Conservation (phyloP, 768 basidiomycete species). For the Neoboletus brunneissimus region DNA sequence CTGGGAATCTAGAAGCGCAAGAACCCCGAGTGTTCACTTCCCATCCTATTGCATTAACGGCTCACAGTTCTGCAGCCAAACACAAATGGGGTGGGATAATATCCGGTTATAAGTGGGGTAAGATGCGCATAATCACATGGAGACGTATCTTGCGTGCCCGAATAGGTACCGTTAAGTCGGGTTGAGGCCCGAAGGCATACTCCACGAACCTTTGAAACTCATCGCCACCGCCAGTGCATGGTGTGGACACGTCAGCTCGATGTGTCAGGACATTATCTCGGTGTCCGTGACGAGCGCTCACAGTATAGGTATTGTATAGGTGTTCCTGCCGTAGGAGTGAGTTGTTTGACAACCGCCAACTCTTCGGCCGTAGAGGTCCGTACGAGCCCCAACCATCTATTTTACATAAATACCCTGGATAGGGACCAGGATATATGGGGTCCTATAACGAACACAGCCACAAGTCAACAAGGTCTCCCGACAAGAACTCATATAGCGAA, state of each 20-base stretch:
- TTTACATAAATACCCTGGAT: conserved; percentile 53
- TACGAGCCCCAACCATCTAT: conserved; percentile 54
- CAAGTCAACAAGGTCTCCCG: background rate
- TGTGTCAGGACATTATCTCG: background rate
- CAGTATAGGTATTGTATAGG: conserved; percentile 53
- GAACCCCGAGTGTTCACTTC: background rate
- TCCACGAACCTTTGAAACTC: conserved; percentile 62
- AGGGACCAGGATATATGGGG: conserved; percentile 69
- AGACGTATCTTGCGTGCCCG: conserved; percentile 55
- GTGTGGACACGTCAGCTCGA: background rate
- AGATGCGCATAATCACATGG: background rate
- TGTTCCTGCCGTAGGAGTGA: conserved; percentile 73
- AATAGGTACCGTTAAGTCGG: conserved; percentile 58
- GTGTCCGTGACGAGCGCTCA: conserved; percentile 28
- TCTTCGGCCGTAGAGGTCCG: conserved; percentile 56
- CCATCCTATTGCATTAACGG: background rate
- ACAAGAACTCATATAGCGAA: conserved; percentile 33
- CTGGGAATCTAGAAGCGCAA: conserved; percentile 38
- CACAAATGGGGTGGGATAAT: background rate
- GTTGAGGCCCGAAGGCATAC: conserved; percentile 60
- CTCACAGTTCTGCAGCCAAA: background rate
- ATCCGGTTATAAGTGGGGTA: background rate
- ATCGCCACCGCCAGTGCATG: conserved; percentile 58
- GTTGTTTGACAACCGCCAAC: conserved; percentile 51
- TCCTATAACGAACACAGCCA: conserved; percentile 38